Evolutionary conservation across 2,329 filamentous ascomycete species (phyloP).

Genomic region (Orbilia quercus): DNA sequence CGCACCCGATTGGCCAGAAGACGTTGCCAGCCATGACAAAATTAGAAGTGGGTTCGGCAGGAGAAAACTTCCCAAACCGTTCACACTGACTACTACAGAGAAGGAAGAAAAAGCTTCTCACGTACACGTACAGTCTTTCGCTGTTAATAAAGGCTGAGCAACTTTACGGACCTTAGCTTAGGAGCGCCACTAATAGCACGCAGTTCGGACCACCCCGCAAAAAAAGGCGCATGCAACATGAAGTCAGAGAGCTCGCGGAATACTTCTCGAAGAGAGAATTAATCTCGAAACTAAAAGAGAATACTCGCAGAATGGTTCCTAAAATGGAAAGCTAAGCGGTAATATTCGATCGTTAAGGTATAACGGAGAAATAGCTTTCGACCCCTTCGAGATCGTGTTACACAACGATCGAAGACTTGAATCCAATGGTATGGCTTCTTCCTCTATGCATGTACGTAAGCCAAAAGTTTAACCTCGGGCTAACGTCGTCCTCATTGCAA

Average conservation of each 20-base stretch:
- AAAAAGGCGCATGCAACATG: conserved; percentile 14
- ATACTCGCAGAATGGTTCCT: neutral
- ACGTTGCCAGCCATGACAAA: conserved; percentile 15
- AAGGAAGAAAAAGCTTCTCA: too few relatives aligned
- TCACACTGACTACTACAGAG: neutral
- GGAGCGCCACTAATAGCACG: conserved; percentile 1
- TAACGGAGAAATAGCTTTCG: neutral
- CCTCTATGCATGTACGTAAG: too few relatives aligned
- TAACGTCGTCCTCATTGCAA: too few relatives aligned
- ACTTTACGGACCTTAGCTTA: too few relatives aligned
- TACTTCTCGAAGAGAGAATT: conserved; percentile 41
- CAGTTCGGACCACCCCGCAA: conserved; percentile 35
- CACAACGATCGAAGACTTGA: neutral
- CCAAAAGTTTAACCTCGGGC: too few relatives aligned
- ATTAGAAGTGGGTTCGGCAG: conserved; percentile 39
- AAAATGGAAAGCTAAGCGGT: neutral
- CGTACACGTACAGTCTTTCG: neutral
- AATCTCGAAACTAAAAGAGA: too few relatives aligned
- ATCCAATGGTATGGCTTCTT: neutral
- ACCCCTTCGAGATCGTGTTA: neutral
- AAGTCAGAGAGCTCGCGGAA: conserved; percentile 6
- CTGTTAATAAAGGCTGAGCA: conserved; percentile 31
- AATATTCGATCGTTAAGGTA: too few relatives aligned
- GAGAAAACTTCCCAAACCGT: conserved; percentile 33
- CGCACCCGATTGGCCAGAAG: conserved; percentile 19